Percentiles rank a stretch among this genome's conserved stretches.
These are phyloP conservation scores for Pyrenophora seminiperda DNA, from an alignment of 2,329 filamentous ascomycete species.

Conservation along the genomic window DNA sequence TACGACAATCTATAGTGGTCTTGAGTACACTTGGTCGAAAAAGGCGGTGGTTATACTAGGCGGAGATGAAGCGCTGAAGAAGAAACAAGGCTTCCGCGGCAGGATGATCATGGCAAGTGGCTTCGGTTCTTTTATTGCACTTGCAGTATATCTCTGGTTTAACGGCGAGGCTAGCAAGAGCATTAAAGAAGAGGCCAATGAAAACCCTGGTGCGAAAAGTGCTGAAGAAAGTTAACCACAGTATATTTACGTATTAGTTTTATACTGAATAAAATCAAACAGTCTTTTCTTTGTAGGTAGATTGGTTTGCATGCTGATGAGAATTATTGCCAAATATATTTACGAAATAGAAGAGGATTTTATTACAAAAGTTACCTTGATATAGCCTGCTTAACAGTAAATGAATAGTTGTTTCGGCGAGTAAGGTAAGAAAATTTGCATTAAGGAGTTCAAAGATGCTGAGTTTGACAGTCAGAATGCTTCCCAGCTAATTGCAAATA, in stretches of 20 bases:
- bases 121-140: conserved; percentile 52
- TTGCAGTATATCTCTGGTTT: conserved; percentile 45
- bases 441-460: conserved; percentile 6
- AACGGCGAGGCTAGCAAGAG: conserved; percentile 19
- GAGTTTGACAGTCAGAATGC: conserved; percentile 1
- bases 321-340: too few relatives aligned
- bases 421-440: too few relatives aligned
- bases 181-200: conserved; percentile 9
- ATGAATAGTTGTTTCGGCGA: too few relatives aligned
- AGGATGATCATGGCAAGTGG: conserved; percentile 55
- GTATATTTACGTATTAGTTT: neutral
- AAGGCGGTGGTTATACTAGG: conserved; percentile 87
- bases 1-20: conserved; percentile 91
- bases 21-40: conserved; percentile 89
- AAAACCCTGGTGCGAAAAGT: conserved; percentile 5
- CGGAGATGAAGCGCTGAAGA: conserved; percentile 53
- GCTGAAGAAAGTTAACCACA: neutral
- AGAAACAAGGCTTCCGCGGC: conserved; percentile 54
- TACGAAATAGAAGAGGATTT: too few relatives aligned
- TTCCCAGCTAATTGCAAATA: conserved; percentile 6
- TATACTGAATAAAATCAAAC: too few relatives aligned
- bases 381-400: too few relatives aligned
- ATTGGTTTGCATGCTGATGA: too few relatives aligned
- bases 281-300: too few relatives aligned
- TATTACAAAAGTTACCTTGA: too few relatives aligned